Conservation (phyloP, 306 rosid species). For the Rubus idaeus region DNA sequence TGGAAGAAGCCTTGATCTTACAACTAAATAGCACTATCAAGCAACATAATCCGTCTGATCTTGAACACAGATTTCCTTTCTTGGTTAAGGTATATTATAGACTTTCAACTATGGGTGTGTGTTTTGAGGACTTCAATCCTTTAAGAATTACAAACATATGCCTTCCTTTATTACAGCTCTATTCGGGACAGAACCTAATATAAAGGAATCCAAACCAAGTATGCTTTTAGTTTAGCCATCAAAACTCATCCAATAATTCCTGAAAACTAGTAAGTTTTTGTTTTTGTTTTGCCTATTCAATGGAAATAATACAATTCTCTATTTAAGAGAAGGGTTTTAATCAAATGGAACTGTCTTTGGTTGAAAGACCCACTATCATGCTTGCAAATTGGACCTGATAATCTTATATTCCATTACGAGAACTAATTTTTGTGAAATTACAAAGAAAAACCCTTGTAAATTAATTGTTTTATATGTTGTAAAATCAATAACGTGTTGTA, state of each 20-base stretch:
- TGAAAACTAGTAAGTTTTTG: not conserved
- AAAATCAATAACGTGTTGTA: too few species aligned
- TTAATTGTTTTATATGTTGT: slow-evolving; percentile 16
- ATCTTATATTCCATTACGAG: not conserved
- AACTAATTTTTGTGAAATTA: not conserved
- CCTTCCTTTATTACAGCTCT: not conserved
- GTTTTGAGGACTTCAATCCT: not conserved
- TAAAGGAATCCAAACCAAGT: not conserved
- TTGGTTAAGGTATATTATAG: too few species aligned
- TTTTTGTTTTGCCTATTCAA: not conserved
- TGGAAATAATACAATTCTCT: not conserved
- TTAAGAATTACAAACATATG: not conserved
- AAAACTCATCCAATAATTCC: not conserved
- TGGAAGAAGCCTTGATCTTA: not conserved
- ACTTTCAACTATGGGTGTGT: not conserved
- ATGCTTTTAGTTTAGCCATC: not conserved
- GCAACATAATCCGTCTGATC: not conserved
- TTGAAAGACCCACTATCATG: not conserved
- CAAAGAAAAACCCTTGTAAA: not conserved
- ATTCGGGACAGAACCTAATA: not conserved
- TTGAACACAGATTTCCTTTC: too few species aligned
- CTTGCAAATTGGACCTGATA: not conserved
- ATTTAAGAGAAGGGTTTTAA: not conserved
- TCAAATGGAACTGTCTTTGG: not conserved
- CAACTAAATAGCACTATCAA: not conserved